phyloP scores from a whole-genome alignment of 805 yeast species.

The Debaryomyces tyrocola region DNA sequence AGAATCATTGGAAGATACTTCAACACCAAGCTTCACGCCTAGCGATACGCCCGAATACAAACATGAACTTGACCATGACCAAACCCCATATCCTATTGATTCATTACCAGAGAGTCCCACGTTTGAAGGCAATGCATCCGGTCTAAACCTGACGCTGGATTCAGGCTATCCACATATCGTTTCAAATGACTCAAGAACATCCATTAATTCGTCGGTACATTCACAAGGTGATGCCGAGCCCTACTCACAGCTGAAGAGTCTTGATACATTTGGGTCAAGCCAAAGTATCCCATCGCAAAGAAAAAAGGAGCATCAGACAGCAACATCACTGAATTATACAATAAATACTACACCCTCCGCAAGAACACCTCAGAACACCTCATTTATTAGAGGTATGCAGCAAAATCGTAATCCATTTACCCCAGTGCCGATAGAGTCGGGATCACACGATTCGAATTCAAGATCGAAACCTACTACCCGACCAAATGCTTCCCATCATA shows the following conservation, averaged over 20 bases:
- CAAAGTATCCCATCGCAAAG: not conserved
- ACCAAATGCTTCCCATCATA: constrained; percentile 9
- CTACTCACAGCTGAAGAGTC: not conserved
- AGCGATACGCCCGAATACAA: too few relatives aligned
- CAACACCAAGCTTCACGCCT: too few relatives aligned
- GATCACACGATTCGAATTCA: constrained; percentile 1
- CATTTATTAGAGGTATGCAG: not conserved
- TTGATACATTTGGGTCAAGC: constrained; percentile 1
- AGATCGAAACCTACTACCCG: not conserved
- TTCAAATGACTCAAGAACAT: not conserved
- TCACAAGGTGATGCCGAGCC: not conserved
- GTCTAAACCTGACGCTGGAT: too few relatives aligned
- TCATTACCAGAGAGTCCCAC: too few relatives aligned
- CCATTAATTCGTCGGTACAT: not conserved
- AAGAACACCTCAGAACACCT: not conserved
- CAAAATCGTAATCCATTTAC: not conserved
- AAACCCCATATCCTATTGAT: not conserved
- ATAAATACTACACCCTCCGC: not conserved
- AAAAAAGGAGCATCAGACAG: not conserved
- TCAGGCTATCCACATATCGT: too few relatives aligned
- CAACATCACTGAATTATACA: not conserved
- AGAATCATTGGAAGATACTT: too few relatives aligned
- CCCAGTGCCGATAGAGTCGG: constrained; percentile 1
- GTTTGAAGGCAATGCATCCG: too few relatives aligned
- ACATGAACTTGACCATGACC: too few relatives aligned